Evolutionary conservation across 805 yeast genomes (phyloP).

Genomic region (Candida sakaeoensis): DNA sequence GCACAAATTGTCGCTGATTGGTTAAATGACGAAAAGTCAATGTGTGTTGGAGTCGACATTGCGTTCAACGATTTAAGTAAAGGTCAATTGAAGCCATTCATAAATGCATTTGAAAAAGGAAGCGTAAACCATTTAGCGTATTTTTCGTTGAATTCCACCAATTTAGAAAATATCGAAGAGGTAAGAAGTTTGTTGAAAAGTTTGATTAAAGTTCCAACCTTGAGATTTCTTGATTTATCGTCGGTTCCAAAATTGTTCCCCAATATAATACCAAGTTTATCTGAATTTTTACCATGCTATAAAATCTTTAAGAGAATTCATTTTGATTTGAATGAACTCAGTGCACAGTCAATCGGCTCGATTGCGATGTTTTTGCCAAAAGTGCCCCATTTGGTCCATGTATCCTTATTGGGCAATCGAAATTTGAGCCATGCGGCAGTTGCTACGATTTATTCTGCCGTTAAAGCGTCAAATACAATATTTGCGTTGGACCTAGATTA

Average conservation of each 20-base stretch:
- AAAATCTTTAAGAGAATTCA: conserved; percentile 48
- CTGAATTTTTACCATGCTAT: conserved; percentile 43
- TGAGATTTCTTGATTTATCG: conserved; percentile 51
- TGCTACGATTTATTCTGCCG: conserved; percentile 48
- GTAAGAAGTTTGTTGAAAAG: conserved; percentile 32
- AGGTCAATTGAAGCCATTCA: conserved; percentile 46
- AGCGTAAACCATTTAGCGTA: conserved; percentile 39
- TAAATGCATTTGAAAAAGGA: conserved; percentile 30
- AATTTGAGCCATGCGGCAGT: conserved; percentile 41
- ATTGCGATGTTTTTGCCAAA: conserved; percentile 46
- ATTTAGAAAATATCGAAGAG: conserved; percentile 40
- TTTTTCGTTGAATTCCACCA: conserved; percentile 51
- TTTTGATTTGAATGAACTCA: conserved; percentile 50
- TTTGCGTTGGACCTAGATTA: conserved; percentile 53
- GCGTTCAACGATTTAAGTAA: conserved; percentile 50
- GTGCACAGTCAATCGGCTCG: conserved; percentile 45
- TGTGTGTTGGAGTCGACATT: conserved; percentile 53
- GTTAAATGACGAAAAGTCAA: conserved; percentile 41
- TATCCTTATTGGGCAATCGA: conserved; percentile 51
- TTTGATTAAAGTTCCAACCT: conserved; percentile 34
- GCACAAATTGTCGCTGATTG: conserved; percentile 43
- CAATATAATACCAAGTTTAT: conserved; percentile 41
- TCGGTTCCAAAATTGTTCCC: conserved; percentile 53
- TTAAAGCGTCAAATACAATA: conserved; percentile 43
- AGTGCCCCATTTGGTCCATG: conserved; percentile 47